Evolutionary conservation across 208 protist genomes (phyloP).

Genomic region (Wallacemonas sp.): DNA sequence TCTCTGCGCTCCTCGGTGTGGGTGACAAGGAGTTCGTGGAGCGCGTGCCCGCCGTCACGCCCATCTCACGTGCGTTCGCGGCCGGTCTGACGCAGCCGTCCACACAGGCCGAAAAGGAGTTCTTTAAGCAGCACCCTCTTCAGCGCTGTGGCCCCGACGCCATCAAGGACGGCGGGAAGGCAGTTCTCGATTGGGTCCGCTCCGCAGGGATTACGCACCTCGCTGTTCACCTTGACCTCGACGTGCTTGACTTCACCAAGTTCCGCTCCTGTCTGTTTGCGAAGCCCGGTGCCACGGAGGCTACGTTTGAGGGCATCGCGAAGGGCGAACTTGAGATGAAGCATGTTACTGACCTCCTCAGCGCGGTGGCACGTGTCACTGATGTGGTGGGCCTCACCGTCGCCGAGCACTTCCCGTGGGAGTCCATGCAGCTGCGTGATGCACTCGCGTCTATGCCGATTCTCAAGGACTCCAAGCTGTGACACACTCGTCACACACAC

Average conservation of each 20-base stretch:
- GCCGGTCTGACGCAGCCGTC: conserved; percentile 17
- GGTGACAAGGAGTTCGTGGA: conserved; percentile 13
- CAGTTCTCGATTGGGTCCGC: conserved; percentile 20
- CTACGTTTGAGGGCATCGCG: conserved; percentile 15
- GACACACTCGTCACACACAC: background rate
- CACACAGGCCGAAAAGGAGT: conserved; percentile 9
- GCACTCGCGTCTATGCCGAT: conserved; percentile 19
- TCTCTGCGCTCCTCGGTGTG: conserved; percentile 13
- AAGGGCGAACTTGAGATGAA: conserved; percentile 16
- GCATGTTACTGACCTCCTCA: conserved; percentile 12
- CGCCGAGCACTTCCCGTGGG: conserved; percentile 38
- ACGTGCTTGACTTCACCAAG: conserved; percentile 21
- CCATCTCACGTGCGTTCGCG: conserved; percentile 14
- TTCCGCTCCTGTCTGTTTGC: conserved; percentile 20
- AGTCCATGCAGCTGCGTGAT: conserved; percentile 18
- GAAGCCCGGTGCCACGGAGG: conserved; percentile 5
- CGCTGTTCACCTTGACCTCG: conserved; percentile 29
- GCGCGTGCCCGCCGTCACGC: conserved; percentile 8
- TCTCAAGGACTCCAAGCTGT: conserved; percentile 13
- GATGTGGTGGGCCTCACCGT: conserved; percentile 31
- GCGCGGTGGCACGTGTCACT: conserved; percentile 4
- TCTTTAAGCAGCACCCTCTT: conserved; percentile 13
- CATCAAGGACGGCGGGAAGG: background rate
- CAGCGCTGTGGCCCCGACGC: conserved; percentile 9
- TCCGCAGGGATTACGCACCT: conserved; percentile 30